Evolutionary conservation across 2,329 filamentous ascomycete genomes (phyloP), one percentile per base, ranked within the genome.

Genomic region (Pseudocercospora ulei): DNA sequence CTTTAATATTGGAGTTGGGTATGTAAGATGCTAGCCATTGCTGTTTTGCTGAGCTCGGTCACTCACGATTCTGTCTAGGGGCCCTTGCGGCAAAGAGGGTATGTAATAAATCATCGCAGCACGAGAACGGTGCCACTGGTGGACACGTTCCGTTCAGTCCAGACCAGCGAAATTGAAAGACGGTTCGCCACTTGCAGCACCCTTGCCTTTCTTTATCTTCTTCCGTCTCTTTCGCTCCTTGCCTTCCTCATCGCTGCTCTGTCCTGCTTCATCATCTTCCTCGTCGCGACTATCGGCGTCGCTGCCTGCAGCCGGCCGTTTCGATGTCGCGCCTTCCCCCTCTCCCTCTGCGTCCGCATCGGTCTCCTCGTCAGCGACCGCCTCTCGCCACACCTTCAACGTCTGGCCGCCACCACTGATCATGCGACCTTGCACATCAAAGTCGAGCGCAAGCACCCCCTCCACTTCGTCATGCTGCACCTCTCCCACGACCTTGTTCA

Each of bases 351-450:
- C 68, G 0, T 68, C 69, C 1, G 69, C 70, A 0, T 73, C 71
- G 0, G 68, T 69, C 1, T 65, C 67, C 13, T 72, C 69, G 2
- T 69, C 59, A 41, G 67, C 68, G n/a, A 72, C 67, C 44, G 79
- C 73, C 57, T 90, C 76, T 44, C 77, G 76, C 90, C 90, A 98
- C 1, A 96, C 78, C 62, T 95, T 95, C 47, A 98, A 74, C 0
- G 78, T 77, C 51, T 73, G 74, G 0, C 90, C 90, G 38, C 90
- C 90, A 7, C 85, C 87, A 54, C 79, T 92, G 51, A 98, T 85
- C 69, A 98, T 76, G 29, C 90, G 73, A 29, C 86, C 83, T 35
- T 79, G 76, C 35, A 81, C 79, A 62, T 96, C 90, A 48, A 96
- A 93, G 1, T 72, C 81, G 0, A 98, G 62, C 0, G 75, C 82